These are phyloP conservation scores for Mycena metata DNA, from an alignment of 768 basidiomycete genomes.

Conservation along the genomic window DNA sequence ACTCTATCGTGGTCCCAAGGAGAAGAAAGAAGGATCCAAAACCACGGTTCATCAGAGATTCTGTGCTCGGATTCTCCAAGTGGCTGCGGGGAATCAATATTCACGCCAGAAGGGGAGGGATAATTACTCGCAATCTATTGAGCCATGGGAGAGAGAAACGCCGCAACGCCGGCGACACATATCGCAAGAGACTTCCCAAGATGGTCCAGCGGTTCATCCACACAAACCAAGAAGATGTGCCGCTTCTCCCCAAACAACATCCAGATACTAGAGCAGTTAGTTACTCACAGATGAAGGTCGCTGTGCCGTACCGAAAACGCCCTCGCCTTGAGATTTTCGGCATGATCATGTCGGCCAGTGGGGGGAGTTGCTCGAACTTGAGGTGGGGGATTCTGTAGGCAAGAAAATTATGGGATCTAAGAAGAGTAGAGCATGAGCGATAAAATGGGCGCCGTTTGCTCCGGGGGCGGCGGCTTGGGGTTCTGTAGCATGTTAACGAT, in stretches of 20 bases:
- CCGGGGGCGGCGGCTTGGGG: constrained; percentile 49
- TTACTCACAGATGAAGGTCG: constrained; percentile 35
- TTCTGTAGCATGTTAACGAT: constrained; percentile 43
- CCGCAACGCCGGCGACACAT: constrained; percentile 42
- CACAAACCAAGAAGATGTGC: constrained; percentile 58
- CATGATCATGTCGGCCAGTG: constrained; percentile 71
- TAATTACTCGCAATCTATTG: constrained; percentile 54
- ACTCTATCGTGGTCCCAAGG: constrained; percentile 58
- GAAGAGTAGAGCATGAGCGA: constrained; percentile 62
- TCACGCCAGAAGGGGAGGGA: neutral
- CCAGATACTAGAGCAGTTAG: constrained; percentile 23
- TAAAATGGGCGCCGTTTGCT: constrained; percentile 65
- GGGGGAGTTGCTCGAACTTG: constrained; percentile 67
- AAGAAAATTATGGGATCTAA: constrained; percentile 65
- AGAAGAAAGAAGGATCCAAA: constrained; percentile 75
- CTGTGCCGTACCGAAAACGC: constrained; percentile 51
- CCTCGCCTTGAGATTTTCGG: constrained; percentile 41
- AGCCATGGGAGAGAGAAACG: constrained; percentile 57
- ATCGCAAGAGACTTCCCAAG: constrained; percentile 44
- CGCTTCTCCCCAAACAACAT: constrained; percentile 28
- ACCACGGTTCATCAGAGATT: constrained; percentile 70
- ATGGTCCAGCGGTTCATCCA: constrained; percentile 47
- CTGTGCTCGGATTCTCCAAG: constrained; percentile 66
- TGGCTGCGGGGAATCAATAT: constrained; percentile 53
- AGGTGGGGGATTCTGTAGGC: constrained; percentile 59